These are phyloP conservation scores for Tephrocybe rancida DNA, from an alignment of 768 basidiomycete species.

Conservation along the genomic window DNA sequence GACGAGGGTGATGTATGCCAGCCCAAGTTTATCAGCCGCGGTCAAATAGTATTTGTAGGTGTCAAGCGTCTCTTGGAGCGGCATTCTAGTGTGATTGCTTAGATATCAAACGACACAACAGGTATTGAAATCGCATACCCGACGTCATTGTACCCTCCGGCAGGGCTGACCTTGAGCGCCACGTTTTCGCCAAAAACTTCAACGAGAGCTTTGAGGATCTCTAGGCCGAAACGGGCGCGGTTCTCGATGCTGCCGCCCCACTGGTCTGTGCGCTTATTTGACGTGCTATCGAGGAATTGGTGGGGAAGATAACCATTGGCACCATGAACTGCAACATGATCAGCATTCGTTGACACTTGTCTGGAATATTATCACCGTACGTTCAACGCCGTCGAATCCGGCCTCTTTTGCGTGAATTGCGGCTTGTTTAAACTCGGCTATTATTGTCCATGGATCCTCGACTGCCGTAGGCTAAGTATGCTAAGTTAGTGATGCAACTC, in stretches of 20 bases:
- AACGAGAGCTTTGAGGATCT: conserved; percentile 44
- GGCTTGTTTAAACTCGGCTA: conserved; percentile 42
- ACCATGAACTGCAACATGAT: conserved; percentile 35
- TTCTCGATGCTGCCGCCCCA: conserved; percentile 66
- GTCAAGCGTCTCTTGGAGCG: conserved; percentile 42
- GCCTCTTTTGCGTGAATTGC: conserved; percentile 50
- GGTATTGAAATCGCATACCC: conserved; percentile 27
- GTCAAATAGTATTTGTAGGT: conserved; percentile 42
- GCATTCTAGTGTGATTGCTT: conserved; percentile 40
- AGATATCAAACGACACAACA: no score
- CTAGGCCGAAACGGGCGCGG: conserved; percentile 53
- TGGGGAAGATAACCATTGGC: conserved; percentile 47
- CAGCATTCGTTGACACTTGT: not conserved
- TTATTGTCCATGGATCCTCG: conserved; percentile 41
- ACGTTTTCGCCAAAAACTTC: conserved; percentile 48
- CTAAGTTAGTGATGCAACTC: not conserved
- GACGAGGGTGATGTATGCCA: conserved; percentile 33
- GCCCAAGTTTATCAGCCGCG: conserved; percentile 38
- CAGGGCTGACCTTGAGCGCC: conserved; percentile 45
- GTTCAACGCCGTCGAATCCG: conserved; percentile 61
- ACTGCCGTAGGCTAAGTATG: conserved; percentile 36
- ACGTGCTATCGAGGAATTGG: conserved; percentile 51
- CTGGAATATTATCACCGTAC: conserved; percentile 24
- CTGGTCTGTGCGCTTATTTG: conserved; percentile 55
- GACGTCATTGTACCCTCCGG: conserved; percentile 47